Evolutionary conservation across 441 rosid genomes (phyloP).

Genomic region (Brassica hybrid): DNA sequence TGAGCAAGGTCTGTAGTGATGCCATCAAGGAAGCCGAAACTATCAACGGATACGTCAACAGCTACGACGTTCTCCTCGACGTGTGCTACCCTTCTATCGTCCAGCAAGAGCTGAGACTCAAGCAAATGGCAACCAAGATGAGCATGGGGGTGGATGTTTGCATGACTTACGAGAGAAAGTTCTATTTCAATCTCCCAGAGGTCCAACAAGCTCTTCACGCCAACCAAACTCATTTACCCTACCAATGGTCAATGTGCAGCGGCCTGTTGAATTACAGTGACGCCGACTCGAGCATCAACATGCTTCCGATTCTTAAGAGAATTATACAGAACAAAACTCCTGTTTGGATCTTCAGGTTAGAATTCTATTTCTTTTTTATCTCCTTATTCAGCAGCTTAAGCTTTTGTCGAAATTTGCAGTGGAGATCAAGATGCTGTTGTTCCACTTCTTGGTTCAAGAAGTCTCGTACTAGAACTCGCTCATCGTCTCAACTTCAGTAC

Average conservation of each 20-base stretch:
- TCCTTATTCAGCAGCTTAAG: background rate
- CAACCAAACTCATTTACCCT: background rate
- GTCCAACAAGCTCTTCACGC: background rate
- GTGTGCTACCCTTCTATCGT: conserved; percentile 79
- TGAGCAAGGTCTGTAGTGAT: background rate
- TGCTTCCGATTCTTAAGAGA: conserved; percentile 74
- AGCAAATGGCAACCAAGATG: conserved; percentile 55
- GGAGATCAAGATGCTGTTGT: background rate
- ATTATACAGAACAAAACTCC: conserved; percentile 63
- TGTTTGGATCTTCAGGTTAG: conserved; percentile 64
- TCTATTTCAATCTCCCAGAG: background rate
- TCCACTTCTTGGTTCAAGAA: background rate
- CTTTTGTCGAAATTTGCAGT: background rate
- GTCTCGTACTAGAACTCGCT: background rate
- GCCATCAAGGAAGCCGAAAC: background rate
- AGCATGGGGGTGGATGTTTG: conserved; percentile 77
- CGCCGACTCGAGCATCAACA: conserved; percentile 54
- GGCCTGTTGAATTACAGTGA: background rate
- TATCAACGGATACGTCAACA: conserved; percentile 49
- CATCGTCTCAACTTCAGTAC: background rate
- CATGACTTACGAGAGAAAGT: background rate
- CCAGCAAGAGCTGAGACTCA: conserved; percentile 76
- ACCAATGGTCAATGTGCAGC: background rate
- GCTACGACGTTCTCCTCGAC: conserved; percentile 75
- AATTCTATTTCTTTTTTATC: background rate